Percentiles rank a stretch among this genome's conserved stretches.
These are phyloP conservation scores for Aspergillus ellipticus DNA, from an alignment of 495 filamentous ascomycete genomes.

Conservation along the genomic window DNA sequence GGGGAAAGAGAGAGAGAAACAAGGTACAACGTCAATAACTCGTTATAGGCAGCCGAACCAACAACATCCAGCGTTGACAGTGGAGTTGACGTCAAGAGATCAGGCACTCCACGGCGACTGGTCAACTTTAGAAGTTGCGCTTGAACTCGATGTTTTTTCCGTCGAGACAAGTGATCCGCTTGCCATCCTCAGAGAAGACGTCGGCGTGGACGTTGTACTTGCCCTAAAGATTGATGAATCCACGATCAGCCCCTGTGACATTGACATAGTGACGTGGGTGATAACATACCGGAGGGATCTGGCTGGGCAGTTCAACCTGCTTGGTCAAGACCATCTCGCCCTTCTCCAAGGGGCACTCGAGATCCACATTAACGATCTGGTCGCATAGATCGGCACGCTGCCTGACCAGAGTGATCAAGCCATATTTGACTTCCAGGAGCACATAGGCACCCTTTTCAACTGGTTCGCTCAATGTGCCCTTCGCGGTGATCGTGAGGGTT, in stretches of 20 bases:
- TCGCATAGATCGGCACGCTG: slow-evolving; percentile 81
- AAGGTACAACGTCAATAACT: background rate
- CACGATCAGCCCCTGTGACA: slow-evolving; percentile 9
- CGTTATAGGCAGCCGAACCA: background rate
- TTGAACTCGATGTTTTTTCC: slow-evolving; percentile 48
- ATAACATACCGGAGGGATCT: slow-evolving; percentile 80
- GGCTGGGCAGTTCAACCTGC: slow-evolving; percentile 75
- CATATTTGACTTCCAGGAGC: slow-evolving; percentile 84
- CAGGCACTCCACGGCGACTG: background rate
- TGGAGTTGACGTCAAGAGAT: background rate
- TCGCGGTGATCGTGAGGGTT: slow-evolving; percentile 73
- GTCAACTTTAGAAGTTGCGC: slow-evolving; percentile 8
- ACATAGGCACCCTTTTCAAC: slow-evolving; percentile 78
- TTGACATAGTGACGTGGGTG: background rate
- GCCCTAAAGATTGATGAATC: slow-evolving; percentile 53
- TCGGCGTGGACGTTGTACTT: slow-evolving; percentile 86
- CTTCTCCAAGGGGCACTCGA: slow-evolving; percentile 81
- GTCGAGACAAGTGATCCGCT: slow-evolving; percentile 77
- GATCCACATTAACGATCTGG: slow-evolving; percentile 78
- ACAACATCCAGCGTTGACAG: background rate
- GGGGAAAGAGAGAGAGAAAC: background rate
- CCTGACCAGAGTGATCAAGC: slow-evolving; percentile 78
- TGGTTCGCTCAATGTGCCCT: slow-evolving; percentile 61
- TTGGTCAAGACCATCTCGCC: slow-evolving; percentile 71
- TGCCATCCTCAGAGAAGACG: slow-evolving; percentile 64